These are phyloP conservation scores for Pseudogymnoascus sp. DNA, from an alignment of 2,329 filamentous ascomycete genomes.

Conservation along the genomic window DNA sequence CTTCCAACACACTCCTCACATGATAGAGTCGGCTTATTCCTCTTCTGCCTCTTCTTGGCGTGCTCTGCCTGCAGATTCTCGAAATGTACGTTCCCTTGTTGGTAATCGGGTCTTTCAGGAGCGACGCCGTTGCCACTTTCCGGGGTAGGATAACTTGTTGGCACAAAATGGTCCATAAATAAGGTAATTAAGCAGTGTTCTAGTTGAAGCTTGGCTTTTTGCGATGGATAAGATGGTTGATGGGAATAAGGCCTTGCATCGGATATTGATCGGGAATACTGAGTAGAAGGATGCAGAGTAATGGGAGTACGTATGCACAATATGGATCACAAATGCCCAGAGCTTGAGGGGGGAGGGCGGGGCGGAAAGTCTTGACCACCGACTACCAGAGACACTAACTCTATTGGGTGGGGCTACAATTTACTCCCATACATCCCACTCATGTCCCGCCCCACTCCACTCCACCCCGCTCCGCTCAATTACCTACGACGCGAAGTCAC, in stretches of 20 bases:
- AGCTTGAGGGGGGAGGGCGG: neutral
- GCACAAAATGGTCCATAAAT: slow-evolving; percentile 6
- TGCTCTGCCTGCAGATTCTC: slow-evolving; percentile 14
- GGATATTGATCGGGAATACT: slow-evolving; percentile 8
- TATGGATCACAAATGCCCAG: slow-evolving; percentile 4
- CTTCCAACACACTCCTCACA: slow-evolving; percentile 74
- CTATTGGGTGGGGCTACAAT: neutral
- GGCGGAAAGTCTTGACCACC: slow-evolving; percentile 5
- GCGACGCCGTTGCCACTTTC: neutral
- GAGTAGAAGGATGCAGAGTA: neutral
- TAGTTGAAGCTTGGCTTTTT: neutral
- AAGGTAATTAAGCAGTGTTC: neutral
- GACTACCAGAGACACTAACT: neutral
- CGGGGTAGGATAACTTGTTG: neutral
- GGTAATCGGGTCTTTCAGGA: neutral
- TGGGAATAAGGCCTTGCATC: slow-evolving; percentile 24
- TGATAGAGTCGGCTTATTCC: slow-evolving; percentile 75
- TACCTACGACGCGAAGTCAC: neutral
- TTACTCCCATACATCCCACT: neutral
- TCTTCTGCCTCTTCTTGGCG: slow-evolving; percentile 62
- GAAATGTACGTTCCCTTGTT: neutral
- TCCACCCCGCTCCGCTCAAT: slow-evolving; percentile 3
- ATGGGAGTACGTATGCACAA: neutral
- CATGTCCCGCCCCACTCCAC: neutral
- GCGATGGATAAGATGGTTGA: slow-evolving; percentile 19